These are phyloP conservation scores for Globisporangium camurandrum DNA, from an alignment of 352 stramenopile genomes.

Conservation along the genomic window DNA sequence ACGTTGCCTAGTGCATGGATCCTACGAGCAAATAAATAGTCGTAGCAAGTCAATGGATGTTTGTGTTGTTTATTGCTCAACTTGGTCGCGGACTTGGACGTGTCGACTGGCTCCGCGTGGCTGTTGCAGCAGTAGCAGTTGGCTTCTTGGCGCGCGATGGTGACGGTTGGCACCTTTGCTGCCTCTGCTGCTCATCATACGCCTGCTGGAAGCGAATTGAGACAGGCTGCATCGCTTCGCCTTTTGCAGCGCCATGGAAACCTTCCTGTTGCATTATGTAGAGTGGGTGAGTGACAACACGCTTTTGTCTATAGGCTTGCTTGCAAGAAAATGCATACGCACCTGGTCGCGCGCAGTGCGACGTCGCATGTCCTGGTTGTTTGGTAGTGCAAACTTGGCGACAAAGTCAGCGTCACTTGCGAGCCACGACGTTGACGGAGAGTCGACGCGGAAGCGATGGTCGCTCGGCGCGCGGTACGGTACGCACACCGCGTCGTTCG, in stretches of 20 bases:
- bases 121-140: conserved; percentile 2
- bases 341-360: conserved; percentile 48
- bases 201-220: conserved; percentile 23
- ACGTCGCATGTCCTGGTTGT: conserved; percentile 54
- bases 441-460: conserved; percentile 31
- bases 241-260: conserved; percentile 32
- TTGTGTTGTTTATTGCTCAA: no score
- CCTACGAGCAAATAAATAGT: no score
- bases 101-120: not conserved
- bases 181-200: conserved; percentile 5
- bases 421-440: conserved; percentile 17
- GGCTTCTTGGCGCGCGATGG: conserved; percentile 23
- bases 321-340: not conserved
- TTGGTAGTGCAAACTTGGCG: conserved; percentile 57
- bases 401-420: conserved; percentile 37
- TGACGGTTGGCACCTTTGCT: conserved; percentile 5
- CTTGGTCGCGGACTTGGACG: not conserved
- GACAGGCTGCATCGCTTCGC: conserved; percentile 24
- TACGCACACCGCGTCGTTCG: conserved; percentile 37
- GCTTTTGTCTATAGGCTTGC: no score
- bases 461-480: conserved; percentile 36
- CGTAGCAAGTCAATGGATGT: no score
- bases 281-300: no score
- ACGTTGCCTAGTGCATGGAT: no score
- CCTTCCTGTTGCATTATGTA: no score